Base-by-base conservation (phyloP, 768 basidiomycete species). In the Boletellus emodensis region DNA sequence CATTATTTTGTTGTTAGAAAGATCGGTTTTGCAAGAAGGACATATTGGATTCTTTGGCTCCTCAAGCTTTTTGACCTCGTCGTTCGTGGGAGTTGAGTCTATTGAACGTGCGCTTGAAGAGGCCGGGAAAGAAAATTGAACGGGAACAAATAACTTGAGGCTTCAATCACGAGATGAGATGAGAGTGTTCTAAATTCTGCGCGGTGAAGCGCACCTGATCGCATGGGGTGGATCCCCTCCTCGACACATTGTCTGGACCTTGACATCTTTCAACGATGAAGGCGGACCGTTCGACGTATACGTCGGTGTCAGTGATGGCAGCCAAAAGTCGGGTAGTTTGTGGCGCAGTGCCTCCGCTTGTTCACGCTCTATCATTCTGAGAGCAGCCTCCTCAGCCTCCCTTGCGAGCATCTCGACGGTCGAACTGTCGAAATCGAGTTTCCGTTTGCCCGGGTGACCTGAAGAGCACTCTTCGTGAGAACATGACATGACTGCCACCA, bases 291-390 rank as follows among this genome's bases (percentile, higher is more conserved):
- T 75, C 30, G 87, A 75, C 20, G 80, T 71, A 68, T 88, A 82
- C 40, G 80, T 94, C 0, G 94, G 94, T 0, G 94, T 94, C 22
- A 97, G 71, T 0, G 90, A 93, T 3, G 94, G 94, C 35, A 99
- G 75, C 96, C 96, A 99, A 66, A 96, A 99, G 61, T 96, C 94
- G 2, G 96, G 94, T 3, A 98, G 78, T 67, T 97, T 96, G 52
- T 82, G 80, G 52, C 86, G 89, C 49, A 95, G 72, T 3, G 86
- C 80, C 54, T 93, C 92, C 0, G 87, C 85, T 57, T 90, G 88
- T 65, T 96, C 93, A 32, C 77, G 76, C 62, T 93, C 90, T 41
- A 97, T 91, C 60, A 85, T 73, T 30, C 77, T 77, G 43, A 94
- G 71, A 0, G 96, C 96, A 17, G 83, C 85, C 51, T 94, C 90